Conservation (phyloP, 192 early-diverging fungal genomes). For the Backusella psychrophila region DNA sequence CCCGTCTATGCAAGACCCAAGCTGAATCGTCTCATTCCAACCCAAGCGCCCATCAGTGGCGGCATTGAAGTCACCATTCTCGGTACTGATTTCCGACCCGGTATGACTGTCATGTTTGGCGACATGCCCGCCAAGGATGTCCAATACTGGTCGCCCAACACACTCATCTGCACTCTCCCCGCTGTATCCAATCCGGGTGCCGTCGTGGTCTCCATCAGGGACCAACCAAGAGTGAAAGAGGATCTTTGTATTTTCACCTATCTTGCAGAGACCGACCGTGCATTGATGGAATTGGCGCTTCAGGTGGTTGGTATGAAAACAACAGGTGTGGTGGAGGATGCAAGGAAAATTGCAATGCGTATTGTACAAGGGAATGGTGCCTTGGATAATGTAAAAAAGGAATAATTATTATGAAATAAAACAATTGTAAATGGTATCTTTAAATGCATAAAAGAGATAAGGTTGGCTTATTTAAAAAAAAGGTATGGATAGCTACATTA, state of each 20-base stretch:
- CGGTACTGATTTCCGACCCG: slow-evolving; percentile 75
- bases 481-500: too few species aligned
- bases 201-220: slow-evolving; percentile 58
- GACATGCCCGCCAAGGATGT: slow-evolving; percentile 65
- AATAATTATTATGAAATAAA: background rate
- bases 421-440: background rate
- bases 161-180: slow-evolving; percentile 83
- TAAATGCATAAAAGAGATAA: too few species aligned
- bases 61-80: slow-evolving; percentile 84
- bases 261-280: slow-evolving; percentile 69
- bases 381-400: slow-evolving; percentile 1
- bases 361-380: slow-evolving; percentile 46
- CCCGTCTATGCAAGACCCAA: background rate
- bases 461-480: too few species aligned
- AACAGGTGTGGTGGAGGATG: slow-evolving; percentile 73
- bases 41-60: slow-evolving; percentile 80
- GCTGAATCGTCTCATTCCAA: slow-evolving; percentile 68
- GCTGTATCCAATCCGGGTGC: slow-evolving; percentile 67
- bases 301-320: slow-evolving; percentile 84
- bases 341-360: slow-evolving; percentile 68
- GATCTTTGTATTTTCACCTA: slow-evolving; percentile 40
- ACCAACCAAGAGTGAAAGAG: slow-evolving; percentile 27
- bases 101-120: slow-evolving; percentile 73
- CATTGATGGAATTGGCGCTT: slow-evolving; percentile 85
- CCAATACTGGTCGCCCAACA: slow-evolving; percentile 76